Conservation (phyloP, 306 rosid species). For the Quercus wislizeni region DNA sequence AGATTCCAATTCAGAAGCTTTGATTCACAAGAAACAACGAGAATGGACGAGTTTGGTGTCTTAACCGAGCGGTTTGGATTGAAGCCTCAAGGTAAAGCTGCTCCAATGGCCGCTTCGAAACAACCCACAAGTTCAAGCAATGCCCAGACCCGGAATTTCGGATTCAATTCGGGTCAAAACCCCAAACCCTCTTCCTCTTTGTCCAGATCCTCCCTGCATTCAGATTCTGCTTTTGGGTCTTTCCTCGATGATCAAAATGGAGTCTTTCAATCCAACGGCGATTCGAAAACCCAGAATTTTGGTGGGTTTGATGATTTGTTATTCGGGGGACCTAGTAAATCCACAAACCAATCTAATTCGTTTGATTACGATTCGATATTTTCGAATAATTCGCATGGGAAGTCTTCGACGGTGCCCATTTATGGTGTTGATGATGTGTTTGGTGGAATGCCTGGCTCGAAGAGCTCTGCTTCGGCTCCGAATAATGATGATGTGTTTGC, state of each 20-base stretch:
- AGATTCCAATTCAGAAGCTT: not conserved
- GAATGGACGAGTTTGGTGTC: conserved; percentile 92
- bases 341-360: conserved; percentile 27
- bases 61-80: conserved; percentile 73
- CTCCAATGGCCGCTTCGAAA: conserved; percentile 81
- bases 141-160: conserved; percentile 28
- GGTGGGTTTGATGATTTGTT: conserved; percentile 42
- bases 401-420: conserved; percentile 17
- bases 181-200: conserved; percentile 36
- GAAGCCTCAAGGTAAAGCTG: conserved; percentile 84
- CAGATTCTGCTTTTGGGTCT: conserved; percentile 33
- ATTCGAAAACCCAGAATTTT: conserved; percentile 21
- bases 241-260: conserved; percentile 23
- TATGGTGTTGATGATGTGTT: conserved; percentile 60
- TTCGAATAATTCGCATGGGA: conserved; percentile 36
- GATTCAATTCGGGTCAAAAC: conserved; percentile 29
- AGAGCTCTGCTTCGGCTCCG: conserved; percentile 22
- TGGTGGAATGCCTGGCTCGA: conserved; percentile 53
- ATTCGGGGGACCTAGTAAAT: conserved; percentile 35
- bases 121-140: conserved; percentile 18
- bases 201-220: conserved; percentile 35
- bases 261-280: conserved; percentile 1
- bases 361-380: conserved; percentile 61
- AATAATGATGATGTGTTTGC: conserved; percentile 32
- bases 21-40: not conserved